These are phyloP conservation scores for Mycena sanguinolenta DNA, from an alignment of 768 basidiomycete genomes.

Conservation along the genomic window DNA sequence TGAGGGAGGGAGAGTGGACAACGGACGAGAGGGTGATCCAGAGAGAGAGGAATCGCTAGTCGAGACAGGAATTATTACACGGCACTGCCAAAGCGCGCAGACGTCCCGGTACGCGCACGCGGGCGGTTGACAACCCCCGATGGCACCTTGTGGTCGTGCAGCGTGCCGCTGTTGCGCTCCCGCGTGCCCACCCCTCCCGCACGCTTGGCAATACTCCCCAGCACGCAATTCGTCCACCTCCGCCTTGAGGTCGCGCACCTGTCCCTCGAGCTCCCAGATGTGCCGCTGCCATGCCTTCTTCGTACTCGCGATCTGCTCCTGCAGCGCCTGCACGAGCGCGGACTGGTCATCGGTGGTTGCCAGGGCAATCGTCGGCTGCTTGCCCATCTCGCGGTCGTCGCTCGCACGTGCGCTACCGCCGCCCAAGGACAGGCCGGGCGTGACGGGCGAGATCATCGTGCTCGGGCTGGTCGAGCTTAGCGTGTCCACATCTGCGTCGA, in stretches of 20 bases:
- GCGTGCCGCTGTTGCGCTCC: conserved; percentile 14
- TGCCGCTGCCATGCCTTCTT: conserved; percentile 80
- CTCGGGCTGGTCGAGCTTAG: conserved; percentile 63
- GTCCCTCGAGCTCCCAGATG: conserved; percentile 81
- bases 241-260: conserved; percentile 77
- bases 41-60: conserved; percentile 3
- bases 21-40: conserved; percentile 8
- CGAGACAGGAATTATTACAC: conserved; percentile 45
- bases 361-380: conserved; percentile 35
- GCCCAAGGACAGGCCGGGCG: conserved; percentile 49
- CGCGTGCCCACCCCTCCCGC: conserved; percentile 65
- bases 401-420: conserved; percentile 32
- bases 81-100: conserved; percentile 72
- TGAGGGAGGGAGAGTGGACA: conserved; percentile 21
- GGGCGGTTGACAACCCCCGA: conserved; percentile 71
- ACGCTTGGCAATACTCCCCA: conserved; percentile 66
- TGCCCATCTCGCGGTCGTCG: conserved; percentile 48
- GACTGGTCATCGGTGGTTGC: conserved; percentile 55
- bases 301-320: conserved; percentile 69
- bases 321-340: conserved; percentile 64
- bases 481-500: conserved; percentile 61
- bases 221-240: conserved; percentile 73
- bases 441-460: conserved; percentile 62
- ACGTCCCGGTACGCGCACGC: conserved; percentile 74
- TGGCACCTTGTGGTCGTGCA: conserved; percentile 41